These are phyloP conservation scores for Raddia distichophylla DNA, from an alignment of 176 grass and related monocot genomes.

Conservation along the genomic window DNA sequence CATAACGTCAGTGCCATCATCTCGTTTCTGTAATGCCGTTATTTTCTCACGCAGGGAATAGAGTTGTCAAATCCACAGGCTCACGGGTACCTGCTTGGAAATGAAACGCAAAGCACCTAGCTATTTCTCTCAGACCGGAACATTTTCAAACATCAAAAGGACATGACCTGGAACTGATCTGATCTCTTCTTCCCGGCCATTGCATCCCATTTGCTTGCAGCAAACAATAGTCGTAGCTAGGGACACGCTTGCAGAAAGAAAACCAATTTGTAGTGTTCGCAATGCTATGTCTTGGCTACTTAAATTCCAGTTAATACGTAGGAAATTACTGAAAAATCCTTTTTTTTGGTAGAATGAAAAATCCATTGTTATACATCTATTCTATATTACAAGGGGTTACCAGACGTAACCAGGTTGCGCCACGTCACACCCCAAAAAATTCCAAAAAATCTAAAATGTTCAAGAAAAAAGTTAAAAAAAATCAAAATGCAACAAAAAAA, in stretches of 20 bases:
- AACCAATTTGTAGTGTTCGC: background rate
- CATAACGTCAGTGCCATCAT: background rate
- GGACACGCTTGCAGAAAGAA: background rate
- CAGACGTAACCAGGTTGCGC: too few species aligned
- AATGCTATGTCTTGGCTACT: too few species aligned
- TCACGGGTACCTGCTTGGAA: slow-evolving; percentile 52
- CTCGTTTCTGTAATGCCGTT: background rate
- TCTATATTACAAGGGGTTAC: too few species aligned
- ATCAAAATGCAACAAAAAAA: too few species aligned
- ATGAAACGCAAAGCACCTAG: slow-evolving; percentile 57
- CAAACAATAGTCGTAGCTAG: background rate
- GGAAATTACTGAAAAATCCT: too few species aligned
- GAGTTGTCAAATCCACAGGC: slow-evolving; percentile 70
- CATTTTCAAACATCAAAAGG: slow-evolving; percentile 73
- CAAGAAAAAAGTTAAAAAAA: too few species aligned
- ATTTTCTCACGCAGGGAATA: slow-evolving; percentile 49
- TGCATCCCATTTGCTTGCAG: background rate
- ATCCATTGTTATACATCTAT: too few species aligned
- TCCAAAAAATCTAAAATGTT: too few species aligned
- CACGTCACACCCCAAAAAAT: too few species aligned
- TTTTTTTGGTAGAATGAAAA: too few species aligned
- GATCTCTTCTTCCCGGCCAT: background rate
- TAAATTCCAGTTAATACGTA: too few species aligned
- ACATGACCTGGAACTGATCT: background rate
- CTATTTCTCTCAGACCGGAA: slow-evolving; percentile 67